Conservation (phyloP, 2,329 filamentous ascomycete genomes). For the Talaromyces funiculosus region DNA sequence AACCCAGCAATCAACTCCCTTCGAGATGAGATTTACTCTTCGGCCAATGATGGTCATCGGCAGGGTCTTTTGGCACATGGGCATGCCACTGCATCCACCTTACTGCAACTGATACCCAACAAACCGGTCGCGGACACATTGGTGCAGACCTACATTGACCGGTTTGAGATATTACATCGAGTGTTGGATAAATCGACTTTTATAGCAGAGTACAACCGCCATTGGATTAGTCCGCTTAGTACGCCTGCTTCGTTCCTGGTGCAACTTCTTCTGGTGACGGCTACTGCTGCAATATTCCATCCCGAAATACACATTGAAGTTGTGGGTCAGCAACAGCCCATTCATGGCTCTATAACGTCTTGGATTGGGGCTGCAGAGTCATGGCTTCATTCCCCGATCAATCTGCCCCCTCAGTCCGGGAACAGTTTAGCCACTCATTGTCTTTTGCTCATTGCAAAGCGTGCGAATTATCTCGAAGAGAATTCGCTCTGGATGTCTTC, state of each 20-base stretch:
- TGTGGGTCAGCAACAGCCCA: neutral
- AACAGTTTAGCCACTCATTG: neutral
- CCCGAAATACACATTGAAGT: neutral
- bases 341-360: neutral
- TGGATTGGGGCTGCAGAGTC: conserved; percentile 3
- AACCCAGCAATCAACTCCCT: conserved; percentile 6
- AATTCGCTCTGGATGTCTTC: conserved; percentile 37
- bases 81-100: neutral
- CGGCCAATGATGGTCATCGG: neutral
- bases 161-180: neutral
- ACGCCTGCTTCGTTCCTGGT: neutral
- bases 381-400: neutral
- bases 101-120: neutral
- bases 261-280: neutral
- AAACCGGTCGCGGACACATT: neutral
- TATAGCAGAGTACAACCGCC: conserved; percentile 7
- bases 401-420: conserved; percentile 4
- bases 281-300: neutral
- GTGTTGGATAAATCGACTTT: conserved; percentile 5
- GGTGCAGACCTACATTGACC: conserved; percentile 2
- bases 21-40: neutral
- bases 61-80: neutral
- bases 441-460: conserved; percentile 3
- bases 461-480: conserved; percentile 1
- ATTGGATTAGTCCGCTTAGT: neutral